Evolutionary conservation across 1,139 yeast genomes (phyloP).

Genomic region (Ogataea hybrid): DNA sequence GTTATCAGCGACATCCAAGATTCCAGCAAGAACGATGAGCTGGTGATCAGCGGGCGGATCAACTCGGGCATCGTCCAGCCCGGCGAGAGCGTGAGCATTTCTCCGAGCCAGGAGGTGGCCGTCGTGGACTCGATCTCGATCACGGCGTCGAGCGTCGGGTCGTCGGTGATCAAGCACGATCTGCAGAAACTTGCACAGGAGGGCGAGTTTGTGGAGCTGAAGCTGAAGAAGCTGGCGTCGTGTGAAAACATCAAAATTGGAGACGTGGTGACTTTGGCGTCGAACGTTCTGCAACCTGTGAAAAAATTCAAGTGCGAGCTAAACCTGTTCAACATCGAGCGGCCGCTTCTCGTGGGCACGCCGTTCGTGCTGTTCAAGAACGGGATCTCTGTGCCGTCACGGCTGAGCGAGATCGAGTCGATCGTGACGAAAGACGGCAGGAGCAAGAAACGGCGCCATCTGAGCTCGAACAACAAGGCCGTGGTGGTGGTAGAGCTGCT

Average conservation of each 20-base stretch:
- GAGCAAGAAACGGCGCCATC: slow-evolving; percentile 57
- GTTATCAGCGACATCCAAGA: slow-evolving; percentile 49
- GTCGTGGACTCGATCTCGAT: slow-evolving; percentile 41
- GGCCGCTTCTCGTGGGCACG: slow-evolving; percentile 81
- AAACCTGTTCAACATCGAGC: slow-evolving; percentile 61
- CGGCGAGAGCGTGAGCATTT: slow-evolving; percentile 65
- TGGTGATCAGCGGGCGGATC: slow-evolving; percentile 67
- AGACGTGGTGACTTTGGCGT: slow-evolving; percentile 53
- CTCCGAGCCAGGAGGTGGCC: slow-evolving; percentile 52
- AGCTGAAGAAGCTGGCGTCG: slow-evolving; percentile 44
- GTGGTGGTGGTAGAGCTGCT: slow-evolving; percentile 63
- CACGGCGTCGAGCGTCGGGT: slow-evolving; percentile 23
- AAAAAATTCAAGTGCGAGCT: slow-evolving; percentile 54
- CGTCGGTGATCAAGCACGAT: slow-evolving; percentile 28
- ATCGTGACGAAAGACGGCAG: slow-evolving; percentile 45
- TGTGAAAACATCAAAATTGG: slow-evolving; percentile 63
- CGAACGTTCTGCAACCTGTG: slow-evolving; percentile 44
- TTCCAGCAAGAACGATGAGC: slow-evolving; percentile 36
- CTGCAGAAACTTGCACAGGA: slow-evolving; percentile 49
- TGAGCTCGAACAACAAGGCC: slow-evolving; percentile 73
- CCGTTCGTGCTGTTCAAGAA: slow-evolving; percentile 83
- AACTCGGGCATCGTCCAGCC: slow-evolving; percentile 73
- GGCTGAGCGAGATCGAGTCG: slow-evolving; percentile 55
- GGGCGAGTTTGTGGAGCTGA: slow-evolving; percentile 69
- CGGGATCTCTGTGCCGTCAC: slow-evolving; percentile 73